Percentiles rank a stretch among this genome's conserved stretches.
Evolutionary conservation across 192 early-diverging fungal genomes (phyloP).

Genomic region (Gryganskiella cystojenkinii): DNA sequence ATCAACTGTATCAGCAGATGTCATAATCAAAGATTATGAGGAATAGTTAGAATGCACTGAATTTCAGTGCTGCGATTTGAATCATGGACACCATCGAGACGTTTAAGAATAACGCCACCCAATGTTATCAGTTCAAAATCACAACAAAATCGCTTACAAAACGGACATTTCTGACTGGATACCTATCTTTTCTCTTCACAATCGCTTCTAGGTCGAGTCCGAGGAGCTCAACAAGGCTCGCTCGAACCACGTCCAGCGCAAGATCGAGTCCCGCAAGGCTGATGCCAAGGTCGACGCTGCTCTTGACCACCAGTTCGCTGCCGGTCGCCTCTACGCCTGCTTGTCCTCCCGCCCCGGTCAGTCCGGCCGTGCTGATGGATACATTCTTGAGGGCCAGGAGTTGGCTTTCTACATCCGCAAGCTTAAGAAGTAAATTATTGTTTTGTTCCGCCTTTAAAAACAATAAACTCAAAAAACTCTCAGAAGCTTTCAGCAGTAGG

Average conservation of each 20-base stretch:
- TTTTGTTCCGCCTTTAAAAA: slow-evolving; percentile 19
- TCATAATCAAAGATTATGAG: no score
- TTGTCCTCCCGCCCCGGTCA: slow-evolving; percentile 97
- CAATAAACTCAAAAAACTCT: slow-evolving; percentile 14
- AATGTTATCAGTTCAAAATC: no score
- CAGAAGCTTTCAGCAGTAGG: slow-evolving; percentile 6
- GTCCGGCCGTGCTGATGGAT: slow-evolving; percentile 96
- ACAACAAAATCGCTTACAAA: no score
- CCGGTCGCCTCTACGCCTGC: slow-evolving; percentile 93
- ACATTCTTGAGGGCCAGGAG: slow-evolving; percentile 99
- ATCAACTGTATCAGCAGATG: no score
- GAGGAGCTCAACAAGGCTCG: slow-evolving; percentile 79
- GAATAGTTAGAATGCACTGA: no score
- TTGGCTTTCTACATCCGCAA: slow-evolving; percentile 94
- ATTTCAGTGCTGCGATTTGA: no score
- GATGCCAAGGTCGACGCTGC: slow-evolving; percentile 84
- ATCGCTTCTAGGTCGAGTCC: slow-evolving; percentile 54
- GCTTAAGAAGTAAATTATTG: slow-evolving; percentile 54
- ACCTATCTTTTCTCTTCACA: no score
- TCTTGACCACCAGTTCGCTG: slow-evolving; percentile 93
- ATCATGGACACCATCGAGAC: no score
- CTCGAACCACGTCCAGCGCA: slow-evolving; percentile 89
- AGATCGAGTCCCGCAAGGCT: slow-evolving; percentile 85
- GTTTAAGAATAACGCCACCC: no score
- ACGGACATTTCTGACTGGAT: no score